phyloP scores from a whole-genome alignment of 192 early-diverging fungal genomes.

The Gigaspora rosea region DNA sequence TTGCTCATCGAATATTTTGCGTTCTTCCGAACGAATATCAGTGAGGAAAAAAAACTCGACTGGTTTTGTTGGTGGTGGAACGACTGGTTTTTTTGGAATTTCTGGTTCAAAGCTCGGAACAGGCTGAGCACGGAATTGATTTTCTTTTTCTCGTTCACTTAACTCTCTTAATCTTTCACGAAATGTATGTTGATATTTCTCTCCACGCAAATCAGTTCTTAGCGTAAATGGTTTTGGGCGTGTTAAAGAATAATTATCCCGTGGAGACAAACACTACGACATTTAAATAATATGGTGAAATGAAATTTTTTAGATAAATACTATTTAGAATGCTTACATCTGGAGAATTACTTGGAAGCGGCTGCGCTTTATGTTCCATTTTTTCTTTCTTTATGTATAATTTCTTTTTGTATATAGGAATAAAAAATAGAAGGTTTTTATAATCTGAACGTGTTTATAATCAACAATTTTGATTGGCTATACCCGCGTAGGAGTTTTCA shows the following conservation, averaged over 20 bases:
- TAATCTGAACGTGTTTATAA: too few relatives aligned
- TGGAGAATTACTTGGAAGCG: conserved; percentile 19
- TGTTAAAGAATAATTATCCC: neutral
- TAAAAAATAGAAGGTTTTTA: too few relatives aligned
- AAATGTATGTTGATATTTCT: conserved; percentile 20
- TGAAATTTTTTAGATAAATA: neutral
- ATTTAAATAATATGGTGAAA: neutral
- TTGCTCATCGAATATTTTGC: neutral
- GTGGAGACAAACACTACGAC: neutral
- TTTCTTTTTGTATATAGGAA: neutral
- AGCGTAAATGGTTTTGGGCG: conserved; percentile 24
- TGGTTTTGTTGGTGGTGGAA: conserved; percentile 9
- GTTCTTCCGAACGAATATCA: conserved; percentile 7
- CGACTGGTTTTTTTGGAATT: neutral
- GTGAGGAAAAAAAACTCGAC: conserved; percentile 5
- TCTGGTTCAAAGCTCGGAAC: neutral
- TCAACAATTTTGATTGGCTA: too few relatives aligned
- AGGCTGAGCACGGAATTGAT: conserved; percentile 12
- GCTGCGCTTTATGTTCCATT: conserved; percentile 4
- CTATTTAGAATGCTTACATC: neutral
- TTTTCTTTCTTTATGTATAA: neutral
- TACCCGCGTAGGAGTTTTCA: too few relatives aligned
- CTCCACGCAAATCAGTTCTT: conserved; percentile 6
- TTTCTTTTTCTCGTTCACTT: neutral
- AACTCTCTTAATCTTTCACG: neutral